Evolutionary conservation across 306 rosid genomes (phyloP), one percentile per base, ranked within the genome.

Genomic region (Dalbergia cultrata): DNA sequence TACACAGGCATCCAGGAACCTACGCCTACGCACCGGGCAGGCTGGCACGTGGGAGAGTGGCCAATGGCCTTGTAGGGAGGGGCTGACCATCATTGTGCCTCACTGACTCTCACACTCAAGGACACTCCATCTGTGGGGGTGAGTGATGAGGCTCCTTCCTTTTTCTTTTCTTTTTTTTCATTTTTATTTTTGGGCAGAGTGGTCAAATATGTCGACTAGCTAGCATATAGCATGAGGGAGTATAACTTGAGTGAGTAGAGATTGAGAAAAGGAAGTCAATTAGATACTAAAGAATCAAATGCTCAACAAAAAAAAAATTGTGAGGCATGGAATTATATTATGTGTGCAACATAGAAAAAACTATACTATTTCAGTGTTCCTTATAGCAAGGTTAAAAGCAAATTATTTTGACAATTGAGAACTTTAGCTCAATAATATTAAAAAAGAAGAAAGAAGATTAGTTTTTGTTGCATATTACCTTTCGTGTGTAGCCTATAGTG

Each of bases 21-120:
- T 78, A 44, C 62, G 82, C 86, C 82, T 87, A 85, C 84, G 90
- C 88, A 76, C 54, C 62, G 63, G 89, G 88, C 86, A 88, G 92
- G 81, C 72, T 88, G 93, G 91, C 98, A 94, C 94, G 93, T 94
- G 94, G 94, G 89, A 85, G 78, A 81, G 89, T 62, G 64, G 78
- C 58, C 21, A 60, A 68, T 79, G 61, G 81, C 61, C 82, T 78
- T 8, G 79, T 37, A 56, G 81, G 67, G 88, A 86, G 87, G 85
- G 91, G 68, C 86, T 87, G 68, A 73, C 59, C 85, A 85, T 85
- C 57, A 90, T 87, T 84, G 82, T 82, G 79, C 83, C 73, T 85
- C 71, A 22, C 78, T 82, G 37, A 67, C 80, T 78, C 85, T 75
- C 85, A 81, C 83, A 75, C 84, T 78, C 52, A 87, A 87, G 8